Evolutionary conservation across 1,284 basidiomycete species (phyloP).

Genomic region (Marasmius oreades): DNA sequence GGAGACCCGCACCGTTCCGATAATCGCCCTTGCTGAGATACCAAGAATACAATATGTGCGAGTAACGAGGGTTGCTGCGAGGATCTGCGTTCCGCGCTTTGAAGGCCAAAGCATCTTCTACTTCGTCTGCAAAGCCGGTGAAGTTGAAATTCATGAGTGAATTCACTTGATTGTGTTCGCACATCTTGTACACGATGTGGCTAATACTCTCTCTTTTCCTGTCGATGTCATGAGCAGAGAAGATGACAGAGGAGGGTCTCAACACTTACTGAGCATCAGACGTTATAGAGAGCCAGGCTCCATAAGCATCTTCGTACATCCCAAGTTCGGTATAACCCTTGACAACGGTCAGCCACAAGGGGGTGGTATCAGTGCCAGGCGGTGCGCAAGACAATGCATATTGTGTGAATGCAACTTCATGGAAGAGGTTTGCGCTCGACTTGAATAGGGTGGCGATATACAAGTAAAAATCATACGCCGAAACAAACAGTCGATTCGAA

Average conservation of each 20-base stretch:
- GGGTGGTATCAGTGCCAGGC: conserved; percentile 47
- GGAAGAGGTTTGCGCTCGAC: conserved; percentile 45
- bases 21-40: conserved; percentile 85
- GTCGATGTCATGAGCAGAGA: conserved; percentile 15
- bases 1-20: conserved; percentile 65
- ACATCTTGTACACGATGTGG: conserved; percentile 88
- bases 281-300: conserved; percentile 68
- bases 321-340: conserved; percentile 71
- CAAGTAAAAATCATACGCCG: conserved; percentile 72
- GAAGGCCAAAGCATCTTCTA: conserved; percentile 88
- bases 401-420: conserved; percentile 74
- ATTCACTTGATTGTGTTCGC: conserved; percentile 82
- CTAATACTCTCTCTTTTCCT: conserved; percentile 81
- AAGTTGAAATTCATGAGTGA: conserved; percentile 85
- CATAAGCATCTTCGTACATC: conserved; percentile 84
- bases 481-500: conserved; percentile 48
- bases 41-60: conserved; percentile 94
- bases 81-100: conserved; percentile 95
- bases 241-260: conserved; percentile 1
- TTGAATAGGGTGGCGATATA: conserved; percentile 77
- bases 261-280: conserved; percentile 71
- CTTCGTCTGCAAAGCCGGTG: conserved; percentile 80
- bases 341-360: conserved; percentile 79
- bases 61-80: conserved; percentile 82
- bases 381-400: conserved; percentile 72